Conservation (phyloP, 768 basidiomycete genomes). For the Clitopilus passeckerianus region DNA sequence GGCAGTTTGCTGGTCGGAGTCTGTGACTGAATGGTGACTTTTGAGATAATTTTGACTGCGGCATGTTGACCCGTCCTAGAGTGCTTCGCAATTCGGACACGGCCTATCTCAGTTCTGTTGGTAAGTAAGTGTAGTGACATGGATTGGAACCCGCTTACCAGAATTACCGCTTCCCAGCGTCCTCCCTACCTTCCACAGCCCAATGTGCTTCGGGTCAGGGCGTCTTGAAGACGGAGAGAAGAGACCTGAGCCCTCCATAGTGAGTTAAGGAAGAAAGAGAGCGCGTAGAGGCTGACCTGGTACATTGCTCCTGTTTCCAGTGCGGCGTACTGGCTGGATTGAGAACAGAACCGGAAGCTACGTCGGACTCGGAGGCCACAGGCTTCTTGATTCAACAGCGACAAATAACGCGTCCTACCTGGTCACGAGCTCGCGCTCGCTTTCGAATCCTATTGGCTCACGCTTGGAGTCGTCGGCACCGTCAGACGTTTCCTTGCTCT, state of each 20-base stretch:
- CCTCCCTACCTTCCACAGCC: conserved; percentile 79
- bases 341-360: neutral
- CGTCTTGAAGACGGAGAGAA: conserved; percentile 20
- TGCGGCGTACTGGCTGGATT: too few species aligned
- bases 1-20: conserved; percentile 65
- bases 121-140: neutral
- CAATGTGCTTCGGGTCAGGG: conserved; percentile 64
- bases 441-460: too few species aligned
- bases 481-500: neutral
- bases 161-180: conserved; percentile 81
- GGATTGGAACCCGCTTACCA: conserved; percentile 36
- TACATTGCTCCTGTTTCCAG: neutral
- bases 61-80: conserved; percentile 85
- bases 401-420: conserved; percentile 29
- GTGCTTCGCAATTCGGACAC: conserved; percentile 86
- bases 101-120: conserved; percentile 44
- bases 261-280: conserved; percentile 4
- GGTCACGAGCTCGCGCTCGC: neutral
- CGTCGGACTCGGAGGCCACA: neutral
- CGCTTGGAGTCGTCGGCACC: neutral
- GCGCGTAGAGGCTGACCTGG: conserved; percentile 14
- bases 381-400: conserved; percentile 15
- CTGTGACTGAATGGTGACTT: conserved; percentile 61
- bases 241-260: conserved; percentile 22
- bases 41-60: conserved; percentile 92